Evolutionary conservation across 2,329 filamentous ascomycete species (phyloP).

Genomic region (Colletotrichum melonis): DNA sequence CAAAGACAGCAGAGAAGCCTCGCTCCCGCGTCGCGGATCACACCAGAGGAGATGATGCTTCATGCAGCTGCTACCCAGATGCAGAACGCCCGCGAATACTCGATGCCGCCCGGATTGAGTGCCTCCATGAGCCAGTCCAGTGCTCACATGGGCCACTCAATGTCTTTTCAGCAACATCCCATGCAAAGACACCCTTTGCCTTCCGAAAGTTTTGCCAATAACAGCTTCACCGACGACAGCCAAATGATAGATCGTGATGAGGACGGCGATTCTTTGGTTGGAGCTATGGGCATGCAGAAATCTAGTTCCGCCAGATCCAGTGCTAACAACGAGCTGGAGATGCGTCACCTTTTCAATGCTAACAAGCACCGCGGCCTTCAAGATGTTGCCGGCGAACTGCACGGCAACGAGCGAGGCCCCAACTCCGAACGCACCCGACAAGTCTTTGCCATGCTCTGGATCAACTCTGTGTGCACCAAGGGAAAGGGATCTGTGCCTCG

Average conservation of each 20-base stretch:
- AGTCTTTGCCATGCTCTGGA: slow-evolving; percentile 90
- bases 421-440: slow-evolving; percentile 87
- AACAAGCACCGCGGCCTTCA: slow-evolving; percentile 76
- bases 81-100: slow-evolving; percentile 60
- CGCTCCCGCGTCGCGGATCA: slow-evolving; percentile 57
- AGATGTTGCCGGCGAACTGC: slow-evolving; percentile 80
- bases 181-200: slow-evolving; percentile 63
- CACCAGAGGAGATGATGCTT: slow-evolving; percentile 69
- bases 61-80: slow-evolving; percentile 65
- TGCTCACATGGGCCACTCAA: slow-evolving; percentile 43
- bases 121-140: slow-evolving; percentile 44
- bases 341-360: slow-evolving; percentile 78
- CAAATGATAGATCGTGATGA: slow-evolving; percentile 72
- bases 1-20: slow-evolving; percentile 58
- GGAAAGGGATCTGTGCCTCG: slow-evolving; percentile 89
- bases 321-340: slow-evolving; percentile 84
- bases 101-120: slow-evolving; percentile 63
- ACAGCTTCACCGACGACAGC: slow-evolving; percentile 69
- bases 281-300: slow-evolving; percentile 60
- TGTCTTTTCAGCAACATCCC: slow-evolving; percentile 48
- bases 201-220: slow-evolving; percentile 63
- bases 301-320: slow-evolving; percentile 72
- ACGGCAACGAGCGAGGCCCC: slow-evolving; percentile 82
- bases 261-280: slow-evolving; percentile 64
- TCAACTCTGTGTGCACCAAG: slow-evolving; percentile 77